phyloP scores from a whole-genome alignment of 2,329 filamentous ascomycete species.

The Dactylellina sp. region DNA sequence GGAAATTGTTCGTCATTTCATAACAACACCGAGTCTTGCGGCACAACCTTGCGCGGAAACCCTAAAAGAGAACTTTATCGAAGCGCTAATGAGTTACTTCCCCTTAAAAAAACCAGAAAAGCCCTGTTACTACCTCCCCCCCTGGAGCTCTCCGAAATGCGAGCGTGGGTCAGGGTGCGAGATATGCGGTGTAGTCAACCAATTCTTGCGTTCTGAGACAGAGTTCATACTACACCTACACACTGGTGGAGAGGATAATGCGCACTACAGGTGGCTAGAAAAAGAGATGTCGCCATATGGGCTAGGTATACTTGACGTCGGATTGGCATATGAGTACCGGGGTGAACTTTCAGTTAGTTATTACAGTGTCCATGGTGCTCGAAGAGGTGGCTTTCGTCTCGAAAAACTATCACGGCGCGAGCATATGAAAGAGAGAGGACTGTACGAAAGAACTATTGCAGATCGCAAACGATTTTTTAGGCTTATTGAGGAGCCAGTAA shows the following conservation, averaged over 20 bases:
- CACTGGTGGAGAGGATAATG: not conserved
- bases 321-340: slow-evolving; percentile 6
- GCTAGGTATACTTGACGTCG: too few species aligned
- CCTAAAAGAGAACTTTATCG: slow-evolving; percentile 30
- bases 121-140: slow-evolving; percentile 30
- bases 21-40: not conserved
- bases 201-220: slow-evolving; percentile 40
- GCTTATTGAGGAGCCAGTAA: slow-evolving; percentile 11
- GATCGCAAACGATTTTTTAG: slow-evolving; percentile 6
- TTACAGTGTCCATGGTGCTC: not conserved
- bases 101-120: slow-evolving; percentile 13
- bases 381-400: slow-evolving; percentile 4
- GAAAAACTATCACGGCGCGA: slow-evolving; percentile 6
- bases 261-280: slow-evolving; percentile 14
- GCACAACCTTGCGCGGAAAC: not conserved
- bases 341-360: slow-evolving; percentile 2
- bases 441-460: slow-evolving; percentile 12
- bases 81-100: slow-evolving; percentile 18
- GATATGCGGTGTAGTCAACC: slow-evolving; percentile 32
- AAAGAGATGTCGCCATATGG: not conserved
- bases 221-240: slow-evolving; percentile 4
- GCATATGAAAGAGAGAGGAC: not conserved
- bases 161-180: slow-evolving; percentile 19
- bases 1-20: not conserved
- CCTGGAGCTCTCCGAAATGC: slow-evolving; percentile 35